phyloP scores from a whole-genome alignment of 1,284 basidiomycete species.

The Cryptococcus floricola region DNA sequence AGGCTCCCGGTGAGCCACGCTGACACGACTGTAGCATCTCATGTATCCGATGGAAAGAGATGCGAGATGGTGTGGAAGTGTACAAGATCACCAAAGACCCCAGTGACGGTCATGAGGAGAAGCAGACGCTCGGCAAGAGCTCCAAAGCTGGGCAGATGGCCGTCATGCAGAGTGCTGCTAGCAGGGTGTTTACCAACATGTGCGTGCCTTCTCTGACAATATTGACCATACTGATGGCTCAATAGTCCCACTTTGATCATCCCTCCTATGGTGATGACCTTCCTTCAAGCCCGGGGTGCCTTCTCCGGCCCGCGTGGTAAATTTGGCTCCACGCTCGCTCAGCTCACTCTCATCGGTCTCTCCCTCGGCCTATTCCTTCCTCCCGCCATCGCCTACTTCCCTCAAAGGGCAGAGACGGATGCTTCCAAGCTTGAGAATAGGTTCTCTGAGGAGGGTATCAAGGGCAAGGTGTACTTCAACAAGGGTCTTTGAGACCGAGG shows the following conservation, averaged over 20 bases:
- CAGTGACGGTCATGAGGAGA: slow-evolving; percentile 32
- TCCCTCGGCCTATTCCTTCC: slow-evolving; percentile 54
- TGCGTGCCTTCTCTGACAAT: slow-evolving; percentile 28
- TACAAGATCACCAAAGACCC: slow-evolving; percentile 39
- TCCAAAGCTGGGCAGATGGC: slow-evolving; percentile 52
- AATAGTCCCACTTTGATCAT: slow-evolving; percentile 54
- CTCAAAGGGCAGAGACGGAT: slow-evolving; percentile 50
- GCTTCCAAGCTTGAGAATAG: slow-evolving; percentile 47
- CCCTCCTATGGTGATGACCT: slow-evolving; percentile 53
- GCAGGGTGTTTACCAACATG: slow-evolving; percentile 55
- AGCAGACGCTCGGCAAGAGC: slow-evolving; percentile 50
- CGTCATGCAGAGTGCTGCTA: slow-evolving; percentile 54
- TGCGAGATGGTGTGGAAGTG: slow-evolving; percentile 54
- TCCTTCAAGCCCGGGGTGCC: slow-evolving; percentile 46
- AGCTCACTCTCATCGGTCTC: slow-evolving; percentile 51
- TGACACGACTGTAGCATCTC: slow-evolving; percentile 39
- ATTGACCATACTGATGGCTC: background rate
- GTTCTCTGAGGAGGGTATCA: slow-evolving; percentile 28
- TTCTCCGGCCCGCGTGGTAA: slow-evolving; percentile 49
- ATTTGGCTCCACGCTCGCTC: slow-evolving; percentile 35
- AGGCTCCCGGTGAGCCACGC: background rate
- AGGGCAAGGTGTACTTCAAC: slow-evolving; percentile 53
- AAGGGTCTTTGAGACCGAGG: slow-evolving; percentile 49
- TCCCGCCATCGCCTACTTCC: slow-evolving; percentile 57
- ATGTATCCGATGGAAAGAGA: slow-evolving; percentile 58